Percentiles rank a stretch among this genome's conserved stretches.
Evolutionary conservation across 176 grass and related monocot species (phyloP).

Genomic region (Phoenix dactylifera): DNA sequence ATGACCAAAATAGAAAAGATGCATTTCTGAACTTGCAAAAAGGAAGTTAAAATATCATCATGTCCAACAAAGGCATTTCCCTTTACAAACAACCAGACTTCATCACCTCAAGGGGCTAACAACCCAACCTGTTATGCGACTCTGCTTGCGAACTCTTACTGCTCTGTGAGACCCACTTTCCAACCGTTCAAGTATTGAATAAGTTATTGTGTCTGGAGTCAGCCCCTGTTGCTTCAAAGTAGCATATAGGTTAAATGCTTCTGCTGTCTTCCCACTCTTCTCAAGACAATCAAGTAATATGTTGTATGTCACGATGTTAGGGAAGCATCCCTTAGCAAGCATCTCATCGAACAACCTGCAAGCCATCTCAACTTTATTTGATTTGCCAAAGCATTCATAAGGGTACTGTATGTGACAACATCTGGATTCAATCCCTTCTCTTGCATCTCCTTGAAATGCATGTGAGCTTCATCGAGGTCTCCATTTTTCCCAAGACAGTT

Average conservation of each 20-base stretch:
- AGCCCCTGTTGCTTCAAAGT: slow-evolving; percentile 64
- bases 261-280: slow-evolving; percentile 45
- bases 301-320: slow-evolving; percentile 94
- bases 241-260: slow-evolving; percentile 58
- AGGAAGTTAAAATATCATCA: too few relatives aligned
- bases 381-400: slow-evolving; percentile 98
- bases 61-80: too few relatives aligned
- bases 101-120: slow-evolving; percentile 63
- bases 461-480: slow-evolving; percentile 75
- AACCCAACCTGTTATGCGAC: slow-evolving; percentile 49
- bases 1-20: too few relatives aligned
- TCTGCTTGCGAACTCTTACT: slow-evolving; percentile 49
- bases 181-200: slow-evolving; percentile 73
- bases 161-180: slow-evolving; percentile 51
- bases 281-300: slow-evolving; percentile 95
- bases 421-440: slow-evolving; percentile 89
- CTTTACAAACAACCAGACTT: neutral
- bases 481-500: slow-evolving; percentile 92
- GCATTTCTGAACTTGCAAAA: too few relatives aligned
- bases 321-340: slow-evolving; percentile 52
- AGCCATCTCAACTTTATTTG: slow-evolving; percentile 81
- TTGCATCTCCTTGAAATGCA: slow-evolving; percentile 95
- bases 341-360: slow-evolving; percentile 84
- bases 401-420: slow-evolving; percentile 87
- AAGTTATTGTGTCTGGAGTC: slow-evolving; percentile 81